Evolutionary conservation across 148 eudicot species (phyloP).

Genomic region (Chenopodium quinoa): DNA sequence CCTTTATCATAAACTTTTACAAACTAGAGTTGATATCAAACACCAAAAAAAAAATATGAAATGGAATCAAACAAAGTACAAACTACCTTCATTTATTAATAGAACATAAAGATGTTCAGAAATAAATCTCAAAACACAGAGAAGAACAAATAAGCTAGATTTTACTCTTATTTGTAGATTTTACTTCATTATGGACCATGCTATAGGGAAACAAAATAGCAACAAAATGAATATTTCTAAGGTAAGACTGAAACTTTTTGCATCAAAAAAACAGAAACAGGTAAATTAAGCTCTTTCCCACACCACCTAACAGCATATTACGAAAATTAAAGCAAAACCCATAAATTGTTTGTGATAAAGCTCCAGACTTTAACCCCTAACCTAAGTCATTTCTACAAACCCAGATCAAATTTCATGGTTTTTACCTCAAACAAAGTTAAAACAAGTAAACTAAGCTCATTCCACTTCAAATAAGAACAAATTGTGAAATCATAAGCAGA

Average conservation of each 20-base stretch:
- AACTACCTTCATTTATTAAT: neutral
- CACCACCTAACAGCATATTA: neutral
- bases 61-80: neutral
- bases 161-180: neutral
- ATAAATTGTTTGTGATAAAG: neutral
- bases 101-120: neutral
- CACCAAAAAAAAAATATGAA: neutral
- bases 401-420: slow-evolving; percentile 13
- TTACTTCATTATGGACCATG: neutral
- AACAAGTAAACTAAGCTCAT: neutral
- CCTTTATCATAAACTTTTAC: neutral
- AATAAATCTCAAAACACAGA: neutral
- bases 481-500: neutral
- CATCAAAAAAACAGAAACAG: neutral
- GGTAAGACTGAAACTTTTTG: slow-evolving; percentile 5
- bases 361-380: neutral
- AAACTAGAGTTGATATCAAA: neutral
- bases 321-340: neutral
- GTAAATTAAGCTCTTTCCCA: neutral
- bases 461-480: neutral
- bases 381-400: neutral
- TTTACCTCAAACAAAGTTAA: neutral
- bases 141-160: neutral
- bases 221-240: neutral
- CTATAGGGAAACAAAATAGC: neutral